A percentile compares a stretch with the other conserved stretches of the same genome.
phyloP scores from a whole-genome alignment of 768 basidiomycete genomes.

The Tulasnella calospora region DNA sequence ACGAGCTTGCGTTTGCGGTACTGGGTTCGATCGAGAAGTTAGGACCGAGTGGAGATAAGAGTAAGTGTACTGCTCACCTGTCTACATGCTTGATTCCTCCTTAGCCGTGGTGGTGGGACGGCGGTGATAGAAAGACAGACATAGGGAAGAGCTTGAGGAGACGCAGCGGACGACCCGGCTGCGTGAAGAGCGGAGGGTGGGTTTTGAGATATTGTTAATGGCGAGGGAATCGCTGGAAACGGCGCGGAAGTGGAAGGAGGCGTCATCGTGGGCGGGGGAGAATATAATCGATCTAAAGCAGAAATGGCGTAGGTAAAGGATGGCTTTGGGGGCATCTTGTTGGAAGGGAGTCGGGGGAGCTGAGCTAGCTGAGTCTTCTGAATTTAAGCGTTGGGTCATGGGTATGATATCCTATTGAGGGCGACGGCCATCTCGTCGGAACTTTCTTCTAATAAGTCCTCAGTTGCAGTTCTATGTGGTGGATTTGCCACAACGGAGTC shows the following conservation, averaged over 20 bases:
- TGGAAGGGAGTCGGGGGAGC: no score
- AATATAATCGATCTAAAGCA: no score
- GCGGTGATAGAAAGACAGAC: no score
- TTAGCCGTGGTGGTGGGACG: not conserved
- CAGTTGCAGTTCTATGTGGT: not conserved
- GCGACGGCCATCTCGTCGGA: not conserved
- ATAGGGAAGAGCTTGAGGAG: no score
- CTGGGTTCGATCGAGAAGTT: constrained; percentile 64
- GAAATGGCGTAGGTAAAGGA: no score
- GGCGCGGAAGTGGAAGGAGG: constrained; percentile 13
- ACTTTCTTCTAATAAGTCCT: not conserved
- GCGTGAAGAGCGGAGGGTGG: not conserved
- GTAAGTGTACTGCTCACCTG: not conserved
- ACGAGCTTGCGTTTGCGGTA: no score
- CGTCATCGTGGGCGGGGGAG: constrained; percentile 15
- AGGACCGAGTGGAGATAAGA: not conserved
- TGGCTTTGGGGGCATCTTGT: no score
- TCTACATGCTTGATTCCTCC: constrained; percentile 14
- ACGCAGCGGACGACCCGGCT: not conserved
- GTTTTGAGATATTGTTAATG: constrained; percentile 32
- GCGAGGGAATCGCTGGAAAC: not conserved
- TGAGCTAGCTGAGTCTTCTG: no score
- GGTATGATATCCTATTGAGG: not conserved
- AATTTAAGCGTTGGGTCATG: no score
- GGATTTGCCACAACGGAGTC: not conserved